phyloP scores from a whole-genome alignment of 768 basidiomycete genomes.

The Gymnopilus dilepis region DNA sequence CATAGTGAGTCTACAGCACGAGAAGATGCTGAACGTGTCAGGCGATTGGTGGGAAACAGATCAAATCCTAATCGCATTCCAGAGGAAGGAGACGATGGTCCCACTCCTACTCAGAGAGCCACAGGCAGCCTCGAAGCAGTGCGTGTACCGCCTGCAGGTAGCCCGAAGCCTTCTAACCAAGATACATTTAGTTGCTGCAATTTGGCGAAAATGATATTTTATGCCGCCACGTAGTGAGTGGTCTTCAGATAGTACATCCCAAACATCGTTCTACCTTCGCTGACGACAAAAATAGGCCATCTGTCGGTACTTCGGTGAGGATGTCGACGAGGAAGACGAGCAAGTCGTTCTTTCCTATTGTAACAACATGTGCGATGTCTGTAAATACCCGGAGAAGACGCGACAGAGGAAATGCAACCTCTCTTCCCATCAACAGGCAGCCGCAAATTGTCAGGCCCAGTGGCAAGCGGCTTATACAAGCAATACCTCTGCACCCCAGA shows the following conservation, averaged over 20 bases:
- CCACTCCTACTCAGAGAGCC: conserved; percentile 71
- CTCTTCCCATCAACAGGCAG: conserved; percentile 42
- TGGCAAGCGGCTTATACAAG: conserved; percentile 3
- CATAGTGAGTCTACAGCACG: conserved; percentile 59
- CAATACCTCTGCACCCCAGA: conserved; percentile 5
- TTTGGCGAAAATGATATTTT: conserved; percentile 62
- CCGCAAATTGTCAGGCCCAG: conserved; percentile 25
- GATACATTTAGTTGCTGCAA: conserved; percentile 39
- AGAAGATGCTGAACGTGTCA: conserved; percentile 70
- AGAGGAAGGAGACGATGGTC: conserved; percentile 51
- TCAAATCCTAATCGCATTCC: conserved; percentile 50
- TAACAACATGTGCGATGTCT: conserved; percentile 81
- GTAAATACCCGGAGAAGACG: conserved; percentile 76
- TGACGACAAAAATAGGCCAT: conserved; percentile 54
- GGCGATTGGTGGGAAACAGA: conserved; percentile 49
- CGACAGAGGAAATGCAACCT: conserved; percentile 53
- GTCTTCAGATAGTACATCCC: not conserved
- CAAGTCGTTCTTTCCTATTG: conserved; percentile 59
- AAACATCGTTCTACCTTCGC: too few relatives aligned
- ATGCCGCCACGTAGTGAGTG: conserved; percentile 76
- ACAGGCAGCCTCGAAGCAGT: conserved; percentile 69
- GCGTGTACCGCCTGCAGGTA: conserved; percentile 23
- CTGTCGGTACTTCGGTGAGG: conserved; percentile 83
- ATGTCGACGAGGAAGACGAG: conserved; percentile 53
- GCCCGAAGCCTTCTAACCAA: too few relatives aligned